phyloP scores from a whole-genome alignment of 495 filamentous ascomycete species.

The Chaetomium tenue region DNA sequence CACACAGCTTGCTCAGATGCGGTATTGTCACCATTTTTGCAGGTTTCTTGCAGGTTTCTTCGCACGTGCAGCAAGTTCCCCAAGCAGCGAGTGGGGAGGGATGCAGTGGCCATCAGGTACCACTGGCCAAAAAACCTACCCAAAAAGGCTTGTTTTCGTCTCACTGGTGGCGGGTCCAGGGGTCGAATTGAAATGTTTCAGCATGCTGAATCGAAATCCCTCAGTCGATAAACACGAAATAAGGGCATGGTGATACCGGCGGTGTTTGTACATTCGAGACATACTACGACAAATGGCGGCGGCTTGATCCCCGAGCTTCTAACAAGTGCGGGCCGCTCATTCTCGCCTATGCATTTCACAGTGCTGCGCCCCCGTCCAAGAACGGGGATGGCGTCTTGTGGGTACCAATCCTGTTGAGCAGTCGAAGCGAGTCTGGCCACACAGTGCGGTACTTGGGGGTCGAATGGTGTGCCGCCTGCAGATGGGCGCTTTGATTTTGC shows the following conservation, averaged over 20 bases:
- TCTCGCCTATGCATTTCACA: background rate
- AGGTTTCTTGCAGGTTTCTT: background rate
- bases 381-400: background rate
- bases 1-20: background rate
- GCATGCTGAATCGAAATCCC: background rate
- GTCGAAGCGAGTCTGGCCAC: background rate
- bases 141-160: slow-evolving; percentile 3
- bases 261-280: too few relatives aligned
- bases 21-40: background rate
- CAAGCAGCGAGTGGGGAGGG: too few relatives aligned
- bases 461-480: background rate
- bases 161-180: background rate
- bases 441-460: slow-evolving; percentile 14
- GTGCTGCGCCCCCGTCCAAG: slow-evolving; percentile 10
- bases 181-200: background rate
- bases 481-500: background rate
- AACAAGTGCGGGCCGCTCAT: slow-evolving; percentile 6
- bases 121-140: background rate
- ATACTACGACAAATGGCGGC: background rate
- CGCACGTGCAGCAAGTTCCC: too few relatives aligned
- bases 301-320: background rate
- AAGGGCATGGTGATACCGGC: background rate
- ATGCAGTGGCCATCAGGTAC: too few relatives aligned
- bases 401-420: too few relatives aligned
- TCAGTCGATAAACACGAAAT: background rate